Evolutionary conservation across 495 filamentous ascomycete genomes (phyloP), one percentile per base, ranked within the genome.

Genomic region (Apodospora peruviana): DNA sequence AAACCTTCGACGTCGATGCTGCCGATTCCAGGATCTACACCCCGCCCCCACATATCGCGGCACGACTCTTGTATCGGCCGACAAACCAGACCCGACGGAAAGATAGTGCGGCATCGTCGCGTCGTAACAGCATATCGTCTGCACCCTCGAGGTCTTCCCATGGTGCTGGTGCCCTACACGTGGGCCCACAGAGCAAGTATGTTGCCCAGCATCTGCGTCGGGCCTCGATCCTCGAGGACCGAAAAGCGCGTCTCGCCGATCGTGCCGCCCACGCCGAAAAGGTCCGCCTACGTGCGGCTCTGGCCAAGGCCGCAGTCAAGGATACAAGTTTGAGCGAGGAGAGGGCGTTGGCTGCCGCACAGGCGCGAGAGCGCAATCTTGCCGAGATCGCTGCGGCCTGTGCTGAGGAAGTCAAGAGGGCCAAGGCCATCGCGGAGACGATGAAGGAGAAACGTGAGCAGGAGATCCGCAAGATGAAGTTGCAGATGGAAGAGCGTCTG

Each of bases 211-310:
- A 96, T 59, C 78, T 96, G 32, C 89, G 91, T 24, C 87, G 91
- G 40, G 85, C 87, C 7, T 91, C 89, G 20, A 95, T 98, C 45
- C 77, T 97, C 48, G 91, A 98, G 65, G 87, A 80, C 58, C 87
- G 93, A 35, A 96, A 95, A 65, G 93, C 90, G 5, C 83, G 91
- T 40, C 79, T 97, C 21, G 93, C 94, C 45, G 93, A 95, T 64
- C 81, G 91, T 37, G 94, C 91, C 10, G 88, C 89, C 37, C 90
- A 98, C 70, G 93, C 90, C 40, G 93, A 98, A 65, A 91, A 95
- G 71, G 93, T 98, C n/a, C 87, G 93, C 48, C 71, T 93, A 45
- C 85, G 86, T 46, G 93, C 88, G 38, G 89, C 88, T n/a, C 66
- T 88, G 45, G 86, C 85, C 24, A 95, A 90, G 74, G 86, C 86